phyloP scores from a whole-genome alignment of 1,284 basidiomycete species.

The Puccinia novopanici region DNA sequence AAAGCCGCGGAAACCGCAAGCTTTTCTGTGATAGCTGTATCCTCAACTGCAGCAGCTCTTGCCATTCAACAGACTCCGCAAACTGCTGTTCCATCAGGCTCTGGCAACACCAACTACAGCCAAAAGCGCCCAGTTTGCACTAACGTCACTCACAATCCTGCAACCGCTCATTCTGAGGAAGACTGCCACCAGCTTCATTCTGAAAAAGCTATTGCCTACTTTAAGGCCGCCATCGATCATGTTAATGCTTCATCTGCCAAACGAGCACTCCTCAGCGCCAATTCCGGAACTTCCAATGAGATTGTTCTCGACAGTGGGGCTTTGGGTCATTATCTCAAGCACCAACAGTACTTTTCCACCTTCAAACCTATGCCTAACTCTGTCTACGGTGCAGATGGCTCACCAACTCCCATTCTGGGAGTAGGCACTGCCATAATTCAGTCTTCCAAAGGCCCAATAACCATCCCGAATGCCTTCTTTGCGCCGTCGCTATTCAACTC shows the following conservation, averaged over 20 bases:
- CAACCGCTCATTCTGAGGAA: neutral
- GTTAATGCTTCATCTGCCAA: neutral
- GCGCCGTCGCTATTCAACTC: neutral
- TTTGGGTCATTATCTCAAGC: neutral
- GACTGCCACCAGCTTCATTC: neutral
- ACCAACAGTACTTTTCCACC: neutral
- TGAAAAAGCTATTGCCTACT: neutral
- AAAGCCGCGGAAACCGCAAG: too few relatives aligned
- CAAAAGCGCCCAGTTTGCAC: neutral
- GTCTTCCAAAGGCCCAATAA: neutral
- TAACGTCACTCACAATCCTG: neutral
- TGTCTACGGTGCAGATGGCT: neutral
- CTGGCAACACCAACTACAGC: too few relatives aligned
- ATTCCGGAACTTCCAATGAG: neutral
- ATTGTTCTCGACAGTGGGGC: conserved; percentile 2
- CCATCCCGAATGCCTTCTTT: neutral
- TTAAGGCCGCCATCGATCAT: neutral
- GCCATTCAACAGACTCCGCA: neutral
- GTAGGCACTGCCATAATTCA: neutral
- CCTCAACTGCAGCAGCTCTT: neutral
- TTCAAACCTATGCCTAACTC: neutral
- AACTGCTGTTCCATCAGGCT: neutral
- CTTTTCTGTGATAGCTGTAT: too few relatives aligned
- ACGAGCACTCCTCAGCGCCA: neutral
- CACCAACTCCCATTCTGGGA: neutral